These are phyloP conservation scores for Panellus pusillus DNA, from an alignment of 768 basidiomycete genomes.

Conservation along the genomic window DNA sequence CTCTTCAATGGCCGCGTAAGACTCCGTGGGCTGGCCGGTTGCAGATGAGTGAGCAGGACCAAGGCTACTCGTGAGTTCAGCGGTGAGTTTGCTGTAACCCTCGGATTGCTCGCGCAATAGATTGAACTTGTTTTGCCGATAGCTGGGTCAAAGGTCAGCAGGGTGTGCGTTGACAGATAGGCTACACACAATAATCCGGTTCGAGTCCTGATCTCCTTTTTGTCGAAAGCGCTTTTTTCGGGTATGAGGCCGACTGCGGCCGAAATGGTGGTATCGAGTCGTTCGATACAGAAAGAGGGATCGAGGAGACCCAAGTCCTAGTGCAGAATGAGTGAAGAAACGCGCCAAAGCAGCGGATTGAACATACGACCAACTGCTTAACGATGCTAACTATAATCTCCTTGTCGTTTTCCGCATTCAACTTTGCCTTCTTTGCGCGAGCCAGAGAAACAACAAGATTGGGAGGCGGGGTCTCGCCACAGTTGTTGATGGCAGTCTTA, in stretches of 20 bases:
- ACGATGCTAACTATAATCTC: constrained; percentile 57
- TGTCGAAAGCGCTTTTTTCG: constrained; percentile 67
- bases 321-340: background rate
- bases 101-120: constrained; percentile 96
- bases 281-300: constrained; percentile 65
- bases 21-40: constrained; percentile 67
- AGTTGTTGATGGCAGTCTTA: constrained; percentile 39
- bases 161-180: background rate
- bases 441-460: constrained; percentile 25
- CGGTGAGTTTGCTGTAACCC: constrained; percentile 91
- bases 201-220: constrained; percentile 78
- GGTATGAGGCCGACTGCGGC: constrained; percentile 64
- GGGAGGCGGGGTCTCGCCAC: constrained; percentile 32
- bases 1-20: constrained; percentile 54
- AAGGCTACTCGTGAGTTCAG: constrained; percentile 76
- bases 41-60: constrained; percentile 71
- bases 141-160: constrained; percentile 46
- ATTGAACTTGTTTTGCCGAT: constrained; percentile 98
- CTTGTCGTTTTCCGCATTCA: constrained; percentile 63
- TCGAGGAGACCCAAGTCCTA: constrained; percentile 62
- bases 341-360: background rate
- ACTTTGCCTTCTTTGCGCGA: constrained; percentile 49
- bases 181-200: constrained; percentile 77
- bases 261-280: constrained; percentile 67
- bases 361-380: constrained; percentile 60